A percentile compares a stretch with the other conserved stretches of the same genome.
phyloP scores from a whole-genome alignment of 805 yeast genomes.

The Candida cerambycidarum region DNA sequence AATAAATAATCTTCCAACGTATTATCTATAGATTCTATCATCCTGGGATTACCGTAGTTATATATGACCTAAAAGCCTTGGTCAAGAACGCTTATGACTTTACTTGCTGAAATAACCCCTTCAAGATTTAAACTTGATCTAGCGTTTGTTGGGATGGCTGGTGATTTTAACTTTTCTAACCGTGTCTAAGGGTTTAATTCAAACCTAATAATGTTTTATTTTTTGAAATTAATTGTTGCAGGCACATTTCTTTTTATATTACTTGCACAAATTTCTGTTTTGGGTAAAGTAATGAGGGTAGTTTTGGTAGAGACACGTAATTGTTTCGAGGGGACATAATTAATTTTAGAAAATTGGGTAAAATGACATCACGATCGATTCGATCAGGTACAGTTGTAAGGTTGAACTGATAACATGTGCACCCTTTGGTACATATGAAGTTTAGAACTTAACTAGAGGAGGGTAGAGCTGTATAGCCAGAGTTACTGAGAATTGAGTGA shows the following conservation, averaged over 20 bases:
- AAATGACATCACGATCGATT: no score
- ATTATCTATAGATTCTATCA: not conserved
- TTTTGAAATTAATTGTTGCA: not conserved
- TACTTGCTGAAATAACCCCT: conserved; percentile 4
- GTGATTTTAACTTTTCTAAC: not conserved
- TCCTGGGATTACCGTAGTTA: not conserved
- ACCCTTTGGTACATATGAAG: no score
- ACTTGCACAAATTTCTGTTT: conserved; percentile 9
- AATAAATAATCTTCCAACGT: conserved; percentile 8
- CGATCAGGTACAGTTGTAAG: no score
- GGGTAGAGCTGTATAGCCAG: no score
- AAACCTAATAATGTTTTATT: not conserved
- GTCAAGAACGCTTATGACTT: not conserved
- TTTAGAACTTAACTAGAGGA: no score
- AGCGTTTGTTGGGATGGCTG: conserved; percentile 4
- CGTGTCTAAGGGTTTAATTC: not conserved
- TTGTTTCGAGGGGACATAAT: no score
- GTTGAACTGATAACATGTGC: no score
- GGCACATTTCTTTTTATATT: conserved; percentile 2
- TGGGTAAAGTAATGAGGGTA: conserved; percentile 7
- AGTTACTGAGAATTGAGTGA: no score
- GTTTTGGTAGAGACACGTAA: not conserved
- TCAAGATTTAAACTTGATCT: conserved; percentile 2
- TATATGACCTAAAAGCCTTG: conserved; percentile 2
- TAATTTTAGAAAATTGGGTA: no score